A percentile compares a stretch with the other conserved stretches of the same genome.
phyloP scores from a whole-genome alignment of 257 asterid genomes.

The Nicotiana sylvestris region DNA sequence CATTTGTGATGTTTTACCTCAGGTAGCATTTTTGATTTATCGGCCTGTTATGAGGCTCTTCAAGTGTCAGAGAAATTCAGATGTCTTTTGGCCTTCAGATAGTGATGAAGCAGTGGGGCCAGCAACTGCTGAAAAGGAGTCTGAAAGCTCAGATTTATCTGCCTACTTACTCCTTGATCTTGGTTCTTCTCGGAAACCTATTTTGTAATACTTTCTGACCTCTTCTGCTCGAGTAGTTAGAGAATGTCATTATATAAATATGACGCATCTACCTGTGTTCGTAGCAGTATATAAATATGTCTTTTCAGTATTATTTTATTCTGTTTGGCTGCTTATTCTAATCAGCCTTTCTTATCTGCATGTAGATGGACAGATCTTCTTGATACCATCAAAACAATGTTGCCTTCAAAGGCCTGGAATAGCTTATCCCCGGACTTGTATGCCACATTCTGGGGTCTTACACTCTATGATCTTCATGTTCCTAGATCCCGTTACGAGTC shows the following conservation, averaged over 20 bases:
- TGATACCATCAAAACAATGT: constrained; percentile 79
- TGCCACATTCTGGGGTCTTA: constrained; percentile 99
- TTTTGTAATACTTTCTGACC: constrained; percentile 41
- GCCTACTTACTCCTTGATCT: constrained; percentile 62
- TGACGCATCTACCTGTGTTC: not conserved
- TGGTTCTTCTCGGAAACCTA: constrained; percentile 67
- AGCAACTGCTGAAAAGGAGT: constrained; percentile 46
- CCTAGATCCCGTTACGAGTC: constrained; percentile 88
- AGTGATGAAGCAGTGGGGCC: constrained; percentile 42
- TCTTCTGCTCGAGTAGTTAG: constrained; percentile 11
- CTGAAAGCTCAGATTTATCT: constrained; percentile 44
- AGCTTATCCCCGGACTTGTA: constrained; percentile 96
- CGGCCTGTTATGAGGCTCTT: constrained; percentile 99
- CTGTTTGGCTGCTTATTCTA: not conserved
- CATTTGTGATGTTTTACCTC: constrained; percentile 20
- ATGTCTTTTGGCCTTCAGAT: constrained; percentile 82
- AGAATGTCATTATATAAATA: not conserved
- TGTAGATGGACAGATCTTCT: constrained; percentile 93
- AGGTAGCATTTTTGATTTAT: constrained; percentile 93
- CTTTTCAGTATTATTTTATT: not conserved
- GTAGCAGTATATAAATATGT: no score
- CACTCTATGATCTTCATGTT: constrained; percentile 90
- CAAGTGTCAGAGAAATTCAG: constrained; percentile 52
- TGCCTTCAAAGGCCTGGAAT: constrained; percentile 98
- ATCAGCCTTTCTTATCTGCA: constrained; percentile 7